Evolutionary conservation across 2,329 filamentous ascomycete species (phyloP).

Genomic region (Epichloe elymi): DNA sequence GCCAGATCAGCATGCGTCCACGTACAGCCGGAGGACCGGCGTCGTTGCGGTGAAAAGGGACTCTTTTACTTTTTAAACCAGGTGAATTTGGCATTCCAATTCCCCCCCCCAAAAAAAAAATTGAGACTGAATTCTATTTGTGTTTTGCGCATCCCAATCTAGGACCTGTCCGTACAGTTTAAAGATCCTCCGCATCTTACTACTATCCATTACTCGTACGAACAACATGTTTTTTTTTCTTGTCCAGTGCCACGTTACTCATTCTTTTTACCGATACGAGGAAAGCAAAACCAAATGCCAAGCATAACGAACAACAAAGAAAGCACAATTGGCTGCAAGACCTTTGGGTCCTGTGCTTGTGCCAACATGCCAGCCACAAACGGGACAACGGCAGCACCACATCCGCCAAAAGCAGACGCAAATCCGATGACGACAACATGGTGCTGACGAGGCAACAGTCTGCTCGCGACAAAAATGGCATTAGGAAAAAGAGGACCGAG

Average conservation of each 20-base stretch:
- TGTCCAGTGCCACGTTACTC: conserved; percentile 13
- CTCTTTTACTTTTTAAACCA: too few species aligned
- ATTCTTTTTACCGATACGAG: conserved; percentile 25
- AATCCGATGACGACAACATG: conserved; percentile 66
- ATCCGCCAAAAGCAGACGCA: conserved; percentile 57
- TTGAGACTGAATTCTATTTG: too few species aligned
- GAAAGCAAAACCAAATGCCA: conserved; percentile 24
- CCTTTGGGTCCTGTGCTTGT: conserved; percentile 30
- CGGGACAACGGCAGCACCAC: conserved; percentile 48
- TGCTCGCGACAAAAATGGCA: conserved; percentile 54
- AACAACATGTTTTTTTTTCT: too few species aligned
- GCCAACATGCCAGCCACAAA: conserved; percentile 52
- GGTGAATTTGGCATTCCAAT: too few species aligned
- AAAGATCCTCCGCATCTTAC: too few species aligned
- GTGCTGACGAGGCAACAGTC: conserved; percentile 53
- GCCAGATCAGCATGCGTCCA: neutral
- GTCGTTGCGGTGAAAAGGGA: too few species aligned
- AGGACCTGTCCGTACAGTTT: too few species aligned
- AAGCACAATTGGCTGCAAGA: conserved; percentile 37
- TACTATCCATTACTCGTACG: too few species aligned
- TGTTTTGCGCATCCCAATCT: too few species aligned
- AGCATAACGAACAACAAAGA: conserved; percentile 25
- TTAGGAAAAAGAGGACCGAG: conserved; percentile 63
- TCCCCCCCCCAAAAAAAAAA: accelerated
- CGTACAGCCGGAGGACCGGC: neutral